Conservation (phyloP, 31 red algal species). For the Porphyra umbilicalis region DNA sequence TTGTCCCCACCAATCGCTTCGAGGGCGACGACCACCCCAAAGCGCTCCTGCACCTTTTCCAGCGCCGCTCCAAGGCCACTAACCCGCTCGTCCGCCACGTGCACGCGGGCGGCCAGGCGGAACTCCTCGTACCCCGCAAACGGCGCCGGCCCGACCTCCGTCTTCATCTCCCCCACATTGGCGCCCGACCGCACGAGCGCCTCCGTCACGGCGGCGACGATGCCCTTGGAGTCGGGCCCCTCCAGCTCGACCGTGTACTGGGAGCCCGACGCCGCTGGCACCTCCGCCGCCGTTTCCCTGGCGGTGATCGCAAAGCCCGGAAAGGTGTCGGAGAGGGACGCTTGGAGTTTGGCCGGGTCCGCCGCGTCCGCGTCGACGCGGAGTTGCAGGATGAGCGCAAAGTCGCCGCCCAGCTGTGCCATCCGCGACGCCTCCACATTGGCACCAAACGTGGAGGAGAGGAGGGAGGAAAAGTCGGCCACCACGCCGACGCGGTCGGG, state of each 20-base stretch:
- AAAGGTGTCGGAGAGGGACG: constrained; percentile 18
- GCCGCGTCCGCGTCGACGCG: constrained; percentile 12
- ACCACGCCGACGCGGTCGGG: constrained; percentile 67
- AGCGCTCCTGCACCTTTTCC: neutral
- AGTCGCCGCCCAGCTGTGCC: constrained; percentile 86
- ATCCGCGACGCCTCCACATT: constrained; percentile 81
- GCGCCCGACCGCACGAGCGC: constrained; percentile 46
- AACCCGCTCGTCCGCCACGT: neutral
- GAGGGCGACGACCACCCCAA: neutral
- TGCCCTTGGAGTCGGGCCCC: constrained; percentile 73
- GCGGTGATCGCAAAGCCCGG: constrained; percentile 52
- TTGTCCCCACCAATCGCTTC: neutral
- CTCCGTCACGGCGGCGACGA: constrained; percentile 55
- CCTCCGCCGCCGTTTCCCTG: constrained; percentile 10
- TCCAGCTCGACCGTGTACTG: constrained; percentile 62
- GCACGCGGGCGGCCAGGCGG: neutral
- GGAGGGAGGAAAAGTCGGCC: constrained; percentile 38
- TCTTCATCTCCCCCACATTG: constrained; percentile 70
- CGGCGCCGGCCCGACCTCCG: constrained; percentile 71
- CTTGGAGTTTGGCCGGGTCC: constrained; percentile 4
- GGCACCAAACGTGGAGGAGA: constrained; percentile 27
- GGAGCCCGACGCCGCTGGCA: neutral
- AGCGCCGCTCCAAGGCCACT: neutral
- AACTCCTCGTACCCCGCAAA: constrained; percentile 54
- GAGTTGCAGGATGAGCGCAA: constrained; percentile 65